Evolutionary conservation across 441 rosid species (phyloP), one percentile per base, ranked within the genome.

Genomic region (Gossypium lobatum): DNA sequence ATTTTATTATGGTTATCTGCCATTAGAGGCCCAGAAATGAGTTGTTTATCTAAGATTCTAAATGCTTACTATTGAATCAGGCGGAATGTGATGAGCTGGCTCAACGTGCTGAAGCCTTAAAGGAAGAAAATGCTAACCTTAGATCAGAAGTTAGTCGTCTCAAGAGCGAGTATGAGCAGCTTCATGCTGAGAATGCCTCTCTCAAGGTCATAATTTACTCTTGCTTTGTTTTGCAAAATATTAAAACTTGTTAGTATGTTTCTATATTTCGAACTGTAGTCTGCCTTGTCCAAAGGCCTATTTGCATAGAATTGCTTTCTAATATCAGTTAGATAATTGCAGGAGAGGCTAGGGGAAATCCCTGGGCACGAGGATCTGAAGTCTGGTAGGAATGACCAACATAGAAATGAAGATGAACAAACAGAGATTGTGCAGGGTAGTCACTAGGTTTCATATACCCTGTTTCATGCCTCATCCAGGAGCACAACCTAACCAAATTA

Each of bases 61-160:
- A 13, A 6, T 62, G 72, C 57, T 17, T 64, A 10, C 70, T 79
- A 69, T 79, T 76, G 82, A 53, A 75, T 83, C 81, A 93, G 96
- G 99, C 95, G 26, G 98, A 93, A 77, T 95, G 97, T 66, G 99
- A 93, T 64, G 99, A 91, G 79, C 89, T 93, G 61, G 97, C 97
- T 5, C 93, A 91, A 75, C 88, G 88, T 61, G 98, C 98, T 28
- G 98, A 91, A 2, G 82, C 78, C 63, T 84, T 93, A 72, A 86
- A 89, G 80, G 97, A 87, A 77, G 99, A 95, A 82, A 93, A 95
- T 83, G 77, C 87, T 72, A 83, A 71, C 84, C 91, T 93, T 57
- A 86, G 91, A 83, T 86, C 91, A 70, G 98, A 95, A 75, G 84
- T 91, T 26, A 90, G 65, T 80, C 88, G 81, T 61, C 84, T 93